These are phyloP conservation scores for Akanthomyces lecanii DNA, from an alignment of 2,329 filamentous ascomycete species.

Conservation along the genomic window DNA sequence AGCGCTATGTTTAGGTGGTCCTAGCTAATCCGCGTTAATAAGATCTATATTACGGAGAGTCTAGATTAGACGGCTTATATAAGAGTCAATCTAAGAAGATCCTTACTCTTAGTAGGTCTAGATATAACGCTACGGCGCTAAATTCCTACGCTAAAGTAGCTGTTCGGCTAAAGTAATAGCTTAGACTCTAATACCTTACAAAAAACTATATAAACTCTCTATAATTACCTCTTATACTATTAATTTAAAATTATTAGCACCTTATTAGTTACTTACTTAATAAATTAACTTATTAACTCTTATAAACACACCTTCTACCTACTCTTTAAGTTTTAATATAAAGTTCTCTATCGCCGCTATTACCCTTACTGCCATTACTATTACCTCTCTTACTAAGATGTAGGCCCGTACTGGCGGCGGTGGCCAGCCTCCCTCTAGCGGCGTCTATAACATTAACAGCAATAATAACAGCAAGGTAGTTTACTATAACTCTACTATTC, in stretches of 20 bases:
- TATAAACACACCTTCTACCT: not conserved
- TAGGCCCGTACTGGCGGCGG: not conserved
- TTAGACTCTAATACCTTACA: not conserved
- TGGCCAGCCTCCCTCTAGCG: not conserved
- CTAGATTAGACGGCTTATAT: too few relatives aligned
- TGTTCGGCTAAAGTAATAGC: not conserved
- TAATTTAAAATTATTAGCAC: not conserved
- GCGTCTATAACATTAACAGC: not conserved
- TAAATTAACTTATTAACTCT: not conserved
- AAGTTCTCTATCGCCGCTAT: conserved; percentile 8
- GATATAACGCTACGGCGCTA: not conserved
- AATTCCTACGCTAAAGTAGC: not conserved
- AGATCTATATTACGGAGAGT: too few relatives aligned
- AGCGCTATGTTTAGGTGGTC: not conserved
- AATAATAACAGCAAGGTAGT: not conserved
- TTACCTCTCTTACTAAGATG: not conserved
- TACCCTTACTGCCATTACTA: not conserved
- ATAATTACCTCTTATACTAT: not conserved
- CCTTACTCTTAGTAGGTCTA: not conserved
- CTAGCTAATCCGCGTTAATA: too few relatives aligned
- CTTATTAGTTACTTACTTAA: not conserved
- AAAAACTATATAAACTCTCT: not conserved
- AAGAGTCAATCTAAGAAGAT: not conserved
- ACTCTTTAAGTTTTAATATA: not conserved
- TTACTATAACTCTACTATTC: conserved; percentile 10